phyloP scores from a whole-genome alignment of 495 filamentous ascomycete species.

The Oleoguttula mirabilis region DNA sequence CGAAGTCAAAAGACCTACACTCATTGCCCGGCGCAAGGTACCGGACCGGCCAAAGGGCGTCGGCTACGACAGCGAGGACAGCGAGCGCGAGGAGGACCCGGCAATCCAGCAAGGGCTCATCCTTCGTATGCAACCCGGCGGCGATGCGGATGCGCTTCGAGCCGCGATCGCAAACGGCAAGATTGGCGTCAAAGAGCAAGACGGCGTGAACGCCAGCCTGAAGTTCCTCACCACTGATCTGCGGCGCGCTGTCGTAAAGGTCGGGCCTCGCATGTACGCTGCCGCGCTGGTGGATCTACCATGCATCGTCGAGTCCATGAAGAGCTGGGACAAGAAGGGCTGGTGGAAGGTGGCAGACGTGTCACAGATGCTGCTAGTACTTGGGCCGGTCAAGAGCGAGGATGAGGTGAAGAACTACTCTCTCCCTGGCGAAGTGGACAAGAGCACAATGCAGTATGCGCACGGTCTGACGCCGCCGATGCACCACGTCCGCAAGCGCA shows the following conservation, averaged over 20 bases:
- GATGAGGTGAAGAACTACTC: constrained; percentile 55
- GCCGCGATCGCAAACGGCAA: constrained; percentile 56
- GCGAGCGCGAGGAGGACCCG: constrained; percentile 77
- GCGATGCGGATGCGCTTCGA: constrained; percentile 70
- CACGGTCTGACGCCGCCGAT: constrained; percentile 90
- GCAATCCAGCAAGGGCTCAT: constrained; percentile 79
- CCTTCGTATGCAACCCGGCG: constrained; percentile 73
- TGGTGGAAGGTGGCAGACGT: constrained; percentile 93
- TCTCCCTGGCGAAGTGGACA: constrained; percentile 53
- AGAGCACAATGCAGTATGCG: constrained; percentile 60
- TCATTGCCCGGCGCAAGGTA: constrained; percentile 36
- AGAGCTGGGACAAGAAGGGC: constrained; percentile 82
- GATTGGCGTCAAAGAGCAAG: constrained; percentile 49
- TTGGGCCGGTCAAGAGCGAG: constrained; percentile 57
- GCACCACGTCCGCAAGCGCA: constrained; percentile 67
- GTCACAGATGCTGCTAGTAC: constrained; percentile 84
- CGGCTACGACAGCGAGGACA: constrained; percentile 94
- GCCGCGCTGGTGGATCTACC: constrained; percentile 79
- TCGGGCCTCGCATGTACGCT: constrained; percentile 62
- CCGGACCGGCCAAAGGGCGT: constrained; percentile 58
- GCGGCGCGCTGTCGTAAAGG: constrained; percentile 56
- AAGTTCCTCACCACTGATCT: constrained; percentile 67
- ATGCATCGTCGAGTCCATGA: constrained; percentile 87
- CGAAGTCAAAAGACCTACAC: constrained; percentile 25
- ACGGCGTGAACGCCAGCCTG: constrained; percentile 59